A percentile compares a stretch with the other conserved stretches of the same genome.
These are phyloP conservation scores for Lenwebbia sp. DNA, from an alignment of 345 rosid genomes.

Conservation along the genomic window DNA sequence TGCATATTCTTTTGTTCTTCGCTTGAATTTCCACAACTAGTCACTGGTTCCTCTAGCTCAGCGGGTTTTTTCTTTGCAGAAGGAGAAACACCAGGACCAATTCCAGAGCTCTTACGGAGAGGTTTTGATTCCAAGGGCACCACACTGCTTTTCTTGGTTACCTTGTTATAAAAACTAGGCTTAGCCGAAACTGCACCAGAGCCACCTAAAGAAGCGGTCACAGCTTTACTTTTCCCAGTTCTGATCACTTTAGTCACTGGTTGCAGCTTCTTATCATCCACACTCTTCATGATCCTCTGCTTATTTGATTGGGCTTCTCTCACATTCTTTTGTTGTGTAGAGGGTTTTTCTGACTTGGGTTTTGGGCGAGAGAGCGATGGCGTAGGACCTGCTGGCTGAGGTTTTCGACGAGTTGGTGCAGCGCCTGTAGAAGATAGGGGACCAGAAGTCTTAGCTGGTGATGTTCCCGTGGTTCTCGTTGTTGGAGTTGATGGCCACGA, in stretches of 20 bases:
- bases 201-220: constrained; percentile 15
- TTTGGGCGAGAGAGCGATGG: constrained; percentile 20
- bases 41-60: constrained; percentile 14
- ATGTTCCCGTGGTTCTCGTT: constrained; percentile 21
- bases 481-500: constrained; percentile 52
- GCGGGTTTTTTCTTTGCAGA: constrained; percentile 12
- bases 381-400: constrained; percentile 17
- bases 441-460: constrained; percentile 27
- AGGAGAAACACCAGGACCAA: constrained; percentile 10
- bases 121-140: constrained; percentile 52
- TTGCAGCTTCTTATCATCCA: constrained; percentile 22
- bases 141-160: constrained; percentile 49
- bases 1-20: constrained; percentile 19
- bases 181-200: constrained; percentile 21
- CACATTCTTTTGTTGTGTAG: constrained; percentile 11
- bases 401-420: constrained; percentile 24
- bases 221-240: constrained; percentile 18
- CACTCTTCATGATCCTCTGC: constrained; percentile 11
- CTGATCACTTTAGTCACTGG: constrained; percentile 17
- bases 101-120: constrained; percentile 37
- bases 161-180: constrained; percentile 37
- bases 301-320: constrained; percentile 12
- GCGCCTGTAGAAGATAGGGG: constrained; percentile 26
- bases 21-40: constrained; percentile 7
- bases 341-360: constrained; percentile 30